Evolutionary conservation across 257 asterid genomes (phyloP).

Genomic region (Forsythia viridissima): DNA sequence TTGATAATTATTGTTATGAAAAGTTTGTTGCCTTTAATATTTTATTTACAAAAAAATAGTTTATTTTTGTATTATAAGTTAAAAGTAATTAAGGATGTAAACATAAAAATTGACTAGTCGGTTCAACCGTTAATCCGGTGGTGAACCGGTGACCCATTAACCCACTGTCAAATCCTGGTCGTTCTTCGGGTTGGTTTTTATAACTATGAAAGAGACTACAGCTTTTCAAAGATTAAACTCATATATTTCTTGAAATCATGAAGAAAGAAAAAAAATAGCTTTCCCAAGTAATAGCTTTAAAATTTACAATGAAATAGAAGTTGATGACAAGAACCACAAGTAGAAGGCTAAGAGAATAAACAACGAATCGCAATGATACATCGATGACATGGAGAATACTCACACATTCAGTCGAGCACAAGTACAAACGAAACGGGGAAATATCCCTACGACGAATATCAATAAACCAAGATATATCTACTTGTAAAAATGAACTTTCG

Average conservation of each 20-base stretch:
- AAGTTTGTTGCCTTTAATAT: no score
- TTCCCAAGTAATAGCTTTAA: background rate
- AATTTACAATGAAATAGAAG: background rate
- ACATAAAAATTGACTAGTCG: no score
- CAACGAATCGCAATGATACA: background rate
- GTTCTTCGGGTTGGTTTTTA: no score
- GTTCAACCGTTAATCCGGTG: no score
- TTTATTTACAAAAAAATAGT: no score
- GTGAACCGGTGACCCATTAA: no score
- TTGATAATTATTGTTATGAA: no score
- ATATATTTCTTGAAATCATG: background rate
- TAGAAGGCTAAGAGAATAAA: background rate
- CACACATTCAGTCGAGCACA: background rate
- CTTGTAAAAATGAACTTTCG: slow-evolving; percentile 44
- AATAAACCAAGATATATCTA: slow-evolving; percentile 17
- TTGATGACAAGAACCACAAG: background rate
- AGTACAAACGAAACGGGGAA: background rate
- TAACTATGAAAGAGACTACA: background rate
- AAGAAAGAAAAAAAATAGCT: background rate
- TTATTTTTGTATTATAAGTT: no score
- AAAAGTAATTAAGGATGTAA: no score
- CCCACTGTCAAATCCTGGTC: no score
- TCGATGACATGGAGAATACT: background rate
- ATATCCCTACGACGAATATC: slow-evolving; percentile 9
- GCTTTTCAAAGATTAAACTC: background rate